Evolutionary conservation across 345 rosid species (phyloP).

Genomic region (Sisymbrium irio): DNA sequence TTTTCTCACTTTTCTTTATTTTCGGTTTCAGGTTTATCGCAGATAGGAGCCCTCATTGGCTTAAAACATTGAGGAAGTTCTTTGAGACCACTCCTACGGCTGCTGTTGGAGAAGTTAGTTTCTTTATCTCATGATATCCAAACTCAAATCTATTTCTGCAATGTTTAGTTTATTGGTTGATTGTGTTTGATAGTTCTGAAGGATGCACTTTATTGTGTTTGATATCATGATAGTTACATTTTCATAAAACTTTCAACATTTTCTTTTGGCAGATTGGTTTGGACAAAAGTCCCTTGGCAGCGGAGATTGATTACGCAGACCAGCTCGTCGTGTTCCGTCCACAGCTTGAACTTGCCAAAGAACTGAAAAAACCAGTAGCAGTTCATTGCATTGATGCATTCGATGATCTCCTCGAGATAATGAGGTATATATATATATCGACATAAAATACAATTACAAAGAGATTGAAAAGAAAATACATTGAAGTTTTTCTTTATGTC

Average conservation of each 20-base stretch:
- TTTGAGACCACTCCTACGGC: slow-evolving; percentile 70
- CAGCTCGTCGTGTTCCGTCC: slow-evolving; percentile 63
- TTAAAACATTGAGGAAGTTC: slow-evolving; percentile 52
- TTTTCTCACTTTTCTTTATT: background rate
- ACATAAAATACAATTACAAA: background rate
- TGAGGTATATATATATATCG: slow-evolving; percentile 46
- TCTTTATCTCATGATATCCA: background rate
- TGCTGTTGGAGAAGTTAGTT: slow-evolving; percentile 80
- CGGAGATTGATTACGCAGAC: slow-evolving; percentile 59
- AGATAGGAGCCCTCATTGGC: slow-evolving; percentile 79
- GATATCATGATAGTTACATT: background rate
- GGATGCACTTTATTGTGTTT: too few species aligned
- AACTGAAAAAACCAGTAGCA: slow-evolving; percentile 69
- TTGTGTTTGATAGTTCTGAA: too few species aligned
- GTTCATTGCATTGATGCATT: slow-evolving; percentile 85
- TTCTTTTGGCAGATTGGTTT: slow-evolving; percentile 60
- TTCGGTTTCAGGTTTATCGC: slow-evolving; percentile 49
- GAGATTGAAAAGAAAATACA: background rate
- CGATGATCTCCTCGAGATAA: slow-evolving; percentile 66
- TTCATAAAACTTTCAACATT: background rate
- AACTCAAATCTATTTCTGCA: background rate
- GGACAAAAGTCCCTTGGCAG: slow-evolving; percentile 77
- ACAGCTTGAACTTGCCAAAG: slow-evolving; percentile 86
- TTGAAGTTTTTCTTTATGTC: background rate
- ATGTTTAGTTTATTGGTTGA: background rate